Evolutionary conservation across 352 stramenopile genomes (phyloP).

Genomic region (Pythium graminicola): DNA sequence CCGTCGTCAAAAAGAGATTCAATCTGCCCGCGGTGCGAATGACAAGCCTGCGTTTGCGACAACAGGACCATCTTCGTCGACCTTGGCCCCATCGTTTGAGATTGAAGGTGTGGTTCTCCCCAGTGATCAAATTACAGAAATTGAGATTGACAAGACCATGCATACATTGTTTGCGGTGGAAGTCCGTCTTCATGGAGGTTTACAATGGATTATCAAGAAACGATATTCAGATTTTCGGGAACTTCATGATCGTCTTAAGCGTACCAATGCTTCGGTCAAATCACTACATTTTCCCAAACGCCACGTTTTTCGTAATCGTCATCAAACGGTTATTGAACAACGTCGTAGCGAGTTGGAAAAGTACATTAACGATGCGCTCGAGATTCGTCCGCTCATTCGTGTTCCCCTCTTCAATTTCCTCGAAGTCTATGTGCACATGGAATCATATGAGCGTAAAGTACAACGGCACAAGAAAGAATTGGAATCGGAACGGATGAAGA

Average conservation of each 20-base stretch:
- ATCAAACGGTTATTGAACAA: slow-evolving; percentile 83
- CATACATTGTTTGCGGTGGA: slow-evolving; percentile 81
- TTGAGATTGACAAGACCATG: slow-evolving; percentile 76
- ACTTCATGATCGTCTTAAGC: slow-evolving; percentile 78
- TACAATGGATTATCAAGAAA: slow-evolving; percentile 88
- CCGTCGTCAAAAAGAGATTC: slow-evolving; percentile 41
- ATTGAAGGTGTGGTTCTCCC: slow-evolving; percentile 78
- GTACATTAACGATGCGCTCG: slow-evolving; percentile 84
- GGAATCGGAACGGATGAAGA: slow-evolving; percentile 84
- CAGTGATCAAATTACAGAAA: slow-evolving; percentile 53
- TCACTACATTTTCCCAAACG: slow-evolving; percentile 82
- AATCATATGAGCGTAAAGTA: slow-evolving; percentile 81
- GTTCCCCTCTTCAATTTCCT: slow-evolving; percentile 87
- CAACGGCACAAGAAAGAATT: slow-evolving; percentile 83
- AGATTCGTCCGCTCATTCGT: slow-evolving; percentile 71
- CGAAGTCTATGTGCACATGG: slow-evolving; percentile 82
- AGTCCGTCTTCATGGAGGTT: slow-evolving; percentile 63
- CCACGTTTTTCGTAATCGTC: slow-evolving; percentile 79
- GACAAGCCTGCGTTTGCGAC: slow-evolving; percentile 35
- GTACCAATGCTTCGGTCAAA: slow-evolving; percentile 69
- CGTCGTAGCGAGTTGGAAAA: slow-evolving; percentile 77
- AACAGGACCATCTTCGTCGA: slow-evolving; percentile 23
- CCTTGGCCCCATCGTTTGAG: slow-evolving; percentile 56
- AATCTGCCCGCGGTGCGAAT: slow-evolving; percentile 31
- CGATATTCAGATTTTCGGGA: slow-evolving; percentile 86